Base-by-base conservation (phyloP, 2,329 filamentous ascomycete genomes). In the Fusarium buharicum region DNA sequence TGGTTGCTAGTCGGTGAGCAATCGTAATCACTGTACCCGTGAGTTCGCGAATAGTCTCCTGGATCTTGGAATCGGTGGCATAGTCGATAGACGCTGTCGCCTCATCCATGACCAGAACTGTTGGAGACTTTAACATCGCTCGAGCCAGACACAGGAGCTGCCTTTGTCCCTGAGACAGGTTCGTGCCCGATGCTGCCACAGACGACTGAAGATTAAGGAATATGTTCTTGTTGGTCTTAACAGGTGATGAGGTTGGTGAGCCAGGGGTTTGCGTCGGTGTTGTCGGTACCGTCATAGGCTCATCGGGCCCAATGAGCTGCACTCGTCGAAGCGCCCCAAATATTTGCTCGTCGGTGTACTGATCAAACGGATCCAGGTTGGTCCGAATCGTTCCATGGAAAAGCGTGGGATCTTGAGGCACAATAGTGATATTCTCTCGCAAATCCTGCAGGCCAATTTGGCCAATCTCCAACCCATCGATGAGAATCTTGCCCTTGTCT, bases 81-180 rank as follows among this genome's bases (percentile, higher is more conserved):
- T 98, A 98, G 78, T 99, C 95, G 72, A 99, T 98, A 0, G 92
- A 96, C 0, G 95, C 95, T 0, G 95, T 99, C 1, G 95, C 95
- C 80, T 99, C 95, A 76, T 99, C 95, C 95, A 99, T 98, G 72
- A 99, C 90, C n/a, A 99, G 82, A 2, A 99, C 93, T 64, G 91
- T 93, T 0, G 95, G 93, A 30, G 87, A 86, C 78, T 96, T 97
- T 62, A 99, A 89, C 67, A 99, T 86, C 0, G 95, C 95, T 51
- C 95, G 89, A 0, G 94, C 95, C 10, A 99, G 86, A 73, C 95
- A 99, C 52, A 99, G 82, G 10, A 99, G 88, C 76, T 99, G 95
- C 8, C 95, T 88, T 75, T 99, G 95, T 41, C 95, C 95, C 76
- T 99, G 95, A 0, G 94, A 98, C 11, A 99, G 84, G 72, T 99